phyloP scores from a whole-genome alignment of 2,329 filamentous ascomycete species.

The Exophiala dermatitidis region DNA sequence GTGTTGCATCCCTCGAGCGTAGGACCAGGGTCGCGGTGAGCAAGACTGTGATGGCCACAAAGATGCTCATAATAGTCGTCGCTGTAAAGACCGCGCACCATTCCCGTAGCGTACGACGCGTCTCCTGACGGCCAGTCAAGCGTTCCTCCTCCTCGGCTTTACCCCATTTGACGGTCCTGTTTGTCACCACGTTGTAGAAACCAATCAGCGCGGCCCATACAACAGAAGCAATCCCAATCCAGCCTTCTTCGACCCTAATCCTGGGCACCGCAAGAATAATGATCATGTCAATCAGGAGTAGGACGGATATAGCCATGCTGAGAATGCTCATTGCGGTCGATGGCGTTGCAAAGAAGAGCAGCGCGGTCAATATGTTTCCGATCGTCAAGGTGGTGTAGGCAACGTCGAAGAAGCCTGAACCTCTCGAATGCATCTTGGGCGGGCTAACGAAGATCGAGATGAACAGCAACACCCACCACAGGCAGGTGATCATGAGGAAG shows the following conservation, averaged over 20 bases:
- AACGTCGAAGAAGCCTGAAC: conserved; percentile 89
- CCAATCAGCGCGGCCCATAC: conserved; percentile 75
- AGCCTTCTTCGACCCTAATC: conserved; percentile 76
- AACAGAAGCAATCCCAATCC: conserved; percentile 81
- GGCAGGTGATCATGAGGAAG: conserved; percentile 65
- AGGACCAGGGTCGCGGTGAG: conserved; percentile 74
- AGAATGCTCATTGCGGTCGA: conserved; percentile 71
- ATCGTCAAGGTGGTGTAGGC: conserved; percentile 72
- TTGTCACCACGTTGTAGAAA: conserved; percentile 69
- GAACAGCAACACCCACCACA: conserved; percentile 92
- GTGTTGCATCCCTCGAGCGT: conserved; percentile 68
- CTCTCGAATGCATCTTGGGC: conserved; percentile 74
- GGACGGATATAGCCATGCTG: conserved; percentile 57
- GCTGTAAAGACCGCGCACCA: conserved; percentile 75
- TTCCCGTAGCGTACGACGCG: conserved; percentile 69
- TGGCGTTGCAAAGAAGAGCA: conserved; percentile 83
- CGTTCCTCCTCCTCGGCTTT: conserved; percentile 90
- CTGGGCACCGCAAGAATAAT: conserved; percentile 68
- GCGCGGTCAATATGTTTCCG: conserved; percentile 64
- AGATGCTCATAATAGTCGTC: conserved; percentile 61
- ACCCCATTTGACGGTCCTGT: conserved; percentile 80
- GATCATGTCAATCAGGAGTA: conserved; percentile 68
- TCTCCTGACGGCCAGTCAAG: conserved; percentile 81
- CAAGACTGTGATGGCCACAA: conserved; percentile 61
- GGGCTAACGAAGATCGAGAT: conserved; percentile 86